Evolutionary conservation across 768 basidiomycete genomes (phyloP).

Genomic region (Naganishia friedmannii): DNA sequence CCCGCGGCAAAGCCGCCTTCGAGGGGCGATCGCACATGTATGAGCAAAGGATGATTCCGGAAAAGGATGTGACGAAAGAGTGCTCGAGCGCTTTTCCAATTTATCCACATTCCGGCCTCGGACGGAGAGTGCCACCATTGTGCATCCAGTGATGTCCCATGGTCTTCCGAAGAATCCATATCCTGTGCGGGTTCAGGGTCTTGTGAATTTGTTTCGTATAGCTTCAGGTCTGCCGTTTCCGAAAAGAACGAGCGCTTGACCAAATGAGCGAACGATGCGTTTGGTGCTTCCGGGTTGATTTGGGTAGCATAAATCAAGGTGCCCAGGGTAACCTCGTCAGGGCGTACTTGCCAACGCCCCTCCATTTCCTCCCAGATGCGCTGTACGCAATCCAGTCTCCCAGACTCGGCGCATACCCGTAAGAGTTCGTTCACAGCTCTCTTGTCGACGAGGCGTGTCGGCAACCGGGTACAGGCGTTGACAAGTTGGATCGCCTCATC

Average conservation of each 20-base stretch:
- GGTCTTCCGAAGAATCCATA: background rate
- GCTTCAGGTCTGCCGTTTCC: slow-evolving; percentile 6
- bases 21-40: slow-evolving; percentile 1
- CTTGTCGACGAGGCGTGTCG: background rate
- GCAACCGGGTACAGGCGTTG: slow-evolving; percentile 7
- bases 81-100: slow-evolving; percentile 19
- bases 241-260: slow-evolving; percentile 23
- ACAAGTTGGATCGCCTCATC: slow-evolving; percentile 18
- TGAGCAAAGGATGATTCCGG: slow-evolving; percentile 15
- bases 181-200: slow-evolving; percentile 16
- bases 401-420: slow-evolving; percentile 6
- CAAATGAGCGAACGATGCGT: slow-evolving; percentile 10
- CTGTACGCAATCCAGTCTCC: slow-evolving; percentile 11
- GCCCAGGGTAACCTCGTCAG: background rate
- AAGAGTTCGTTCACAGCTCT: slow-evolving; percentile 9
- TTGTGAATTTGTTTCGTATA: slow-evolving; percentile 5
- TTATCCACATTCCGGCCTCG: slow-evolving; percentile 3
- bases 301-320: background rate
- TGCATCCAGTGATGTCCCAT: background rate
- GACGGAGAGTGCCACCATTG: slow-evolving; percentile 18
- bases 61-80: slow-evolving; percentile 12
- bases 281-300: background rate
- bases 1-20: slow-evolving; percentile 4
- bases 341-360: slow-evolving; percentile 5
- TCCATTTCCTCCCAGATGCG: slow-evolving; percentile 23